phyloP scores from a whole-genome alignment of 768 basidiomycete genomes.

The Neoboletus magnificus region DNA sequence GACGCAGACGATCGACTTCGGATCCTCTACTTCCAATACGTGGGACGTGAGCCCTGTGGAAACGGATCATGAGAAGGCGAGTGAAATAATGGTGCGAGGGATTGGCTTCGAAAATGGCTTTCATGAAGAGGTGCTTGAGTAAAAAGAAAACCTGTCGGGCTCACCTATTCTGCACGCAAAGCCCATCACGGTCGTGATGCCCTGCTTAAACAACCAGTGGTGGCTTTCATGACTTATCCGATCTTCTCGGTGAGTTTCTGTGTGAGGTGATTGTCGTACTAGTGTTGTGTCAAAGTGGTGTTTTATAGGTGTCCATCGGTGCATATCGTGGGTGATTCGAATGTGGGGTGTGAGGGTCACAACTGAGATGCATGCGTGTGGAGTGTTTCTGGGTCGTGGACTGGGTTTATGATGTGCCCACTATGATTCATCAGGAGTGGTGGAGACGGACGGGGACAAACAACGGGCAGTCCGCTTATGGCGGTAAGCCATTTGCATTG shows the following conservation, averaged over 20 bases:
- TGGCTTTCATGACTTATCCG: conserved; percentile 28
- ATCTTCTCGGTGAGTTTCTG: conserved; percentile 21
- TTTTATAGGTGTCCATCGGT: conserved; percentile 7
- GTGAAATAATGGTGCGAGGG: neutral
- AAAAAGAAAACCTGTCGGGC: too few relatives aligned
- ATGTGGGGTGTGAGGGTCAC: neutral
- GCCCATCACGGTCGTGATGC: conserved; percentile 60
- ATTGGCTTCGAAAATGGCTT: neutral
- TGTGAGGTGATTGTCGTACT: conserved; percentile 24
- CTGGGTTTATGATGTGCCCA: neutral
- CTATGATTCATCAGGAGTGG: neutral
- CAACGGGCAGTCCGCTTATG: too few relatives aligned
- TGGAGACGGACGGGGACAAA: neutral
- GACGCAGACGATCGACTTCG: conserved; percentile 64
- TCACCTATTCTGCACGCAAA: conserved; percentile 73
- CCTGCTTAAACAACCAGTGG: conserved; percentile 51
- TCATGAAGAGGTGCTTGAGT: too few relatives aligned
- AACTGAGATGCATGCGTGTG: neutral
- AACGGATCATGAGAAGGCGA: too few relatives aligned
- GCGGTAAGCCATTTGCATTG: too few relatives aligned
- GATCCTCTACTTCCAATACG: conserved; percentile 55
- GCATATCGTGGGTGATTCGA: neutral
- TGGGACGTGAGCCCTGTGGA: conserved; percentile 60
- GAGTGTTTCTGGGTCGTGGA: neutral
- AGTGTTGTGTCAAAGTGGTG: conserved; percentile 23